Evolutionary conservation across 306 rosid genomes (phyloP).

Genomic region (Dalbergia cultrata): DNA sequence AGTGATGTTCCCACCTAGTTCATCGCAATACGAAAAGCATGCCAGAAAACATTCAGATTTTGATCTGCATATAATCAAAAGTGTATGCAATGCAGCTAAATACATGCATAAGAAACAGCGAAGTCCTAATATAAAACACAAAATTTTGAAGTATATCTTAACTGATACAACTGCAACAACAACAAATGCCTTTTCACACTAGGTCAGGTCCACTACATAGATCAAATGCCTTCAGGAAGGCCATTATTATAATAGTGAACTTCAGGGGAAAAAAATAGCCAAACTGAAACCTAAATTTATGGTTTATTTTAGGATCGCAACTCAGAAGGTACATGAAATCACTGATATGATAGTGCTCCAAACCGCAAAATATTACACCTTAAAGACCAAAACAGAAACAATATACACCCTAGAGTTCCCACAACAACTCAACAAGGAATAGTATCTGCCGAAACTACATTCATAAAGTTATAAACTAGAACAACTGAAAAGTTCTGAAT

Average conservation of each 20-base stretch:
- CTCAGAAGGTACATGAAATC: slow-evolving; percentile 3
- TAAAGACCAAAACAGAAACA: neutral
- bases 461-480: slow-evolving; percentile 1
- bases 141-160: slow-evolving; percentile 19
- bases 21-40: slow-evolving; percentile 55
- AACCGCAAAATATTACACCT: neutral
- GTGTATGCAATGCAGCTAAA: slow-evolving; percentile 29
- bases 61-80: slow-evolving; percentile 43
- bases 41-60: slow-evolving; percentile 42
- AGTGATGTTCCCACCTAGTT: slow-evolving; percentile 66
- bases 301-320: slow-evolving; percentile 4
- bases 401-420: slow-evolving; percentile 17
- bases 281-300: neutral
- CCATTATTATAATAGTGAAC: neutral
- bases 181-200: neutral
- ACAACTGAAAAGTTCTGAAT: neutral
- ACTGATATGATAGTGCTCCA: neutral
- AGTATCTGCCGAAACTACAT: neutral
- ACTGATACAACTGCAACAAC: slow-evolving; percentile 12
- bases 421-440: neutral
- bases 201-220: neutral
- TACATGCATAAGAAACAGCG: slow-evolving; percentile 24
- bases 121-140: slow-evolving; percentile 20
- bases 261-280: neutral
- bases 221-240: neutral